Percentiles rank a stretch among this genome's conserved stretches.
These are phyloP conservation scores for Camelina hispida DNA, from an alignment of 345 rosid species.

Conservation along the genomic window DNA sequence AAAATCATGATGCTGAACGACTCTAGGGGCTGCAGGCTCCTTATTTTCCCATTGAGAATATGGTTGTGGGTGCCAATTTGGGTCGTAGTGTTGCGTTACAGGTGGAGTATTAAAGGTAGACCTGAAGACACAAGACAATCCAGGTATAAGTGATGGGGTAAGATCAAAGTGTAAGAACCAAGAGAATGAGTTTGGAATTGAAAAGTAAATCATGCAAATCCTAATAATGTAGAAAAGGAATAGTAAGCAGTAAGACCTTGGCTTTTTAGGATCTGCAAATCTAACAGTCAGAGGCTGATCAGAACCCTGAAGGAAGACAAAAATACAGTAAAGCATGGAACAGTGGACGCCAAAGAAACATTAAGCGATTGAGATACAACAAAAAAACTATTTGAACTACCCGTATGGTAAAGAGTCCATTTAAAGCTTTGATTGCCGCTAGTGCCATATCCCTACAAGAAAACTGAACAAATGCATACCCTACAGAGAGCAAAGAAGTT, in stretches of 20 bases:
- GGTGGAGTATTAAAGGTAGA: slow-evolving; percentile 56
- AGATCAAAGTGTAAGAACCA: slow-evolving; percentile 14
- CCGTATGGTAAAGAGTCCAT: slow-evolving; percentile 74
- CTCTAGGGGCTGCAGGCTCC: slow-evolving; percentile 46
- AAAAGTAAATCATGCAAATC: slow-evolving; percentile 3
- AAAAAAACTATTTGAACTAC: slow-evolving; percentile 51
- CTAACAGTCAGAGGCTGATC: slow-evolving; percentile 79
- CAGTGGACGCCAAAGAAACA: slow-evolving; percentile 30
- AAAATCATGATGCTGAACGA: slow-evolving; percentile 50
- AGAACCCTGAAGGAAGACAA: slow-evolving; percentile 63
- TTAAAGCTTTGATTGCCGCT: slow-evolving; percentile 80
- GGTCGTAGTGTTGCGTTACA: slow-evolving; percentile 52
- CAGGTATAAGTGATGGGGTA: background rate
- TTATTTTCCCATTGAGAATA: slow-evolving; percentile 51
- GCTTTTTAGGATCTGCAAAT: slow-evolving; percentile 81
- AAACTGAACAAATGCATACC: slow-evolving; percentile 82
- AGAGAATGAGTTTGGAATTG: slow-evolving; percentile 7
- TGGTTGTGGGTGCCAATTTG: slow-evolving; percentile 53
- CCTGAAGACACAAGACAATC: slow-evolving; percentile 45
- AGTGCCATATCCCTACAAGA: slow-evolving; percentile 77
- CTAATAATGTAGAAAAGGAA: slow-evolving; percentile 15
- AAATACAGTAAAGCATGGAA: slow-evolving; percentile 15
- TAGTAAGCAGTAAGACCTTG: slow-evolving; percentile 53
- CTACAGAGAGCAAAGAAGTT: slow-evolving; percentile 53
- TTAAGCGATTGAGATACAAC: background rate